Conservation (phyloP, 2,329 filamentous ascomycete genomes). For the Alternaria panax region DNA sequence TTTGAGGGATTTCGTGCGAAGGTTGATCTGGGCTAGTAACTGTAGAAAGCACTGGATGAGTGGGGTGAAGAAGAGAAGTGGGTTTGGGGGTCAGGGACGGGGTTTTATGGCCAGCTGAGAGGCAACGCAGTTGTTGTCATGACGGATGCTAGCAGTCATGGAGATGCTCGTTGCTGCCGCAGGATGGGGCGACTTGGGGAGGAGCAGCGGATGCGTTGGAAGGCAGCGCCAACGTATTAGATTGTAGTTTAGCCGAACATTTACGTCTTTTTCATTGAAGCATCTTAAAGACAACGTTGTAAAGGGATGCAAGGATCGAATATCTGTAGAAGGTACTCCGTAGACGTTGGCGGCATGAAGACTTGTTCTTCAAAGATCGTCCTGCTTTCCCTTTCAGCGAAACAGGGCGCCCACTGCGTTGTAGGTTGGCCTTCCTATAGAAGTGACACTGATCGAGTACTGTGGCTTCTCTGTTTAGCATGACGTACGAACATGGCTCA, state of each 20-base stretch:
- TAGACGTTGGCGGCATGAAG: neutral
- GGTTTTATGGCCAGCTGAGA: constrained; percentile 4
- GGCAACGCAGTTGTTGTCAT: constrained; percentile 4
- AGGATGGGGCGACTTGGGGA: neutral
- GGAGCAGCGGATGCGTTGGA: neutral
- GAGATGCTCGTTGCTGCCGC: neutral
- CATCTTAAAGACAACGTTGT: neutral
- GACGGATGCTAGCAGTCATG: constrained; percentile 11
- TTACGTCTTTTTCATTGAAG: neutral
- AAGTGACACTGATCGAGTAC: neutral
- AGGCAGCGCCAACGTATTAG: neutral
- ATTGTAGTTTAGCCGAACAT: neutral
- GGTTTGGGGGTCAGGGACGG: neutral
- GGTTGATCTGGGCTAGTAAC: constrained; percentile 15
- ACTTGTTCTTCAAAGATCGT: neutral
- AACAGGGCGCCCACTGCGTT: neutral
- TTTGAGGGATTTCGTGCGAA: neutral
- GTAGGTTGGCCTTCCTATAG: neutral
- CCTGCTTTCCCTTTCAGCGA: neutral
- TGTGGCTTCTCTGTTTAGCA: neutral
- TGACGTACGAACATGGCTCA: neutral
- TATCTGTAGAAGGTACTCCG: neutral
- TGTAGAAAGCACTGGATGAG: constrained; percentile 13
- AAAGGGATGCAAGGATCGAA: neutral
- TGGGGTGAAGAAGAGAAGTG: constrained; percentile 26